A percentile compares a stretch with the other conserved stretches of the same genome.
Evolutionary conservation across 768 basidiomycete species (phyloP).

Genomic region (Leccinum pellstonianum): DNA sequence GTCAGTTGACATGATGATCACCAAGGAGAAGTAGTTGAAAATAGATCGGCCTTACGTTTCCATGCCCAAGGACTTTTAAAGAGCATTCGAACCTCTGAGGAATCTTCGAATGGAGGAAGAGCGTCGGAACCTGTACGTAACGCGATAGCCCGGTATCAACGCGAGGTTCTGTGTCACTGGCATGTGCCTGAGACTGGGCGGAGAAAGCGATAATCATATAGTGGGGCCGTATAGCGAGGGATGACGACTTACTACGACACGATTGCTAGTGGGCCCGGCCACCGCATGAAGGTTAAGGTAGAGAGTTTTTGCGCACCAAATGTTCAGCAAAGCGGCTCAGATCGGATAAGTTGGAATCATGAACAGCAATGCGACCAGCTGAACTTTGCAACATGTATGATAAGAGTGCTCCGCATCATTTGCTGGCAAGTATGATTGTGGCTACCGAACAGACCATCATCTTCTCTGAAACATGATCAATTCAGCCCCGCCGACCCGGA

Average conservation of each 20-base stretch:
- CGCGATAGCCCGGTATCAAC: not conserved
- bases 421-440: no score
- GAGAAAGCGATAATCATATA: no score
- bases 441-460: no score
- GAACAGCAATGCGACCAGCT: not conserved
- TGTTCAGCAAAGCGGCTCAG: not conserved
- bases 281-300: no score
- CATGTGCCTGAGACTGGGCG: not conserved
- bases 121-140: not conserved
- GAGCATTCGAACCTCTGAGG: not conserved
- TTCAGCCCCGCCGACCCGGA: no score
- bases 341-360: not conserved
- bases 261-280: no score
- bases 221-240: no score
- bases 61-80: not conserved
- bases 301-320: no score
- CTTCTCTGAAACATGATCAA: no score
- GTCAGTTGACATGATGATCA: conserved; percentile 12
- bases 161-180: not conserved
- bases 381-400: no score
- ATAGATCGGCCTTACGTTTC: not conserved
- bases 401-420: no score
- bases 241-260: no score
- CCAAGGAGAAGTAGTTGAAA: not conserved
- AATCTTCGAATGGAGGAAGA: not conserved